phyloP scores from a whole-genome alignment of 2,329 filamentous ascomycete species.

The Dactylellina haptotyla region DNA sequence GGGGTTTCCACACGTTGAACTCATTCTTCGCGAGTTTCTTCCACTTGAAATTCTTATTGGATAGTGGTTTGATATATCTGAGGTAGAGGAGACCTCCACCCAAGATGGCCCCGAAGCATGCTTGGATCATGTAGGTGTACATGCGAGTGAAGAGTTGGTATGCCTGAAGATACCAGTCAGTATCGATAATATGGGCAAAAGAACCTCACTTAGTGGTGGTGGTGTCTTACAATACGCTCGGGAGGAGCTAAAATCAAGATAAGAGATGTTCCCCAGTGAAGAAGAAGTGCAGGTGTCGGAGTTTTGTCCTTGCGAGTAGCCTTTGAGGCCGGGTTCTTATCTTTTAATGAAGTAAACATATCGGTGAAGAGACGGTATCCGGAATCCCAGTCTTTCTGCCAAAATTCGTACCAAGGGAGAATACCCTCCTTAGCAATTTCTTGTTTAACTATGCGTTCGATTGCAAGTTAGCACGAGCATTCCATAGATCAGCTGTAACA shows the following conservation, averaged over 20 bases:
- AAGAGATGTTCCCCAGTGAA: constrained; percentile 62
- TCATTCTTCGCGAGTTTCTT: background rate
- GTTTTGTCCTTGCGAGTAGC: constrained; percentile 59
- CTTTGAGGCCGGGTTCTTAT: constrained; percentile 27
- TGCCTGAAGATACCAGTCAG: constrained; percentile 3
- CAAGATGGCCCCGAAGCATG: constrained; percentile 60
- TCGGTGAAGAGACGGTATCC: constrained; percentile 57
- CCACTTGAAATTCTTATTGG: constrained; percentile 28
- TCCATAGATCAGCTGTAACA: too few species aligned
- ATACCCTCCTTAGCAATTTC: constrained; percentile 71
- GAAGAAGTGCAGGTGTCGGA: constrained; percentile 61
- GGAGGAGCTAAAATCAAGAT: constrained; percentile 60
- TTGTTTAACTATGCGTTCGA: constrained; percentile 64
- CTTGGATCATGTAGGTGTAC: constrained; percentile 63
- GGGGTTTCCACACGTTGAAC: constrained; percentile 6
- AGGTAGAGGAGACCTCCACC: constrained; percentile 60
- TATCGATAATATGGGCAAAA: constrained; percentile 22
- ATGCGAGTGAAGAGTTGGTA: constrained; percentile 60
- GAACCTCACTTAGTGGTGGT: constrained; percentile 51
- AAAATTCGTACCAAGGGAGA: constrained; percentile 66
- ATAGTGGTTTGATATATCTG: constrained; percentile 48
- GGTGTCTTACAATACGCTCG: constrained; percentile 18
- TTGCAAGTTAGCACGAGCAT: constrained; percentile 1
- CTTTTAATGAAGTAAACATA: constrained; percentile 57
- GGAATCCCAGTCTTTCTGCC: constrained; percentile 60